Percentiles rank a stretch among this genome's conserved stretches.
Conservation (phyloP, 192 early-diverging fungal species). For the Backusella liffmaniae region DNA sequence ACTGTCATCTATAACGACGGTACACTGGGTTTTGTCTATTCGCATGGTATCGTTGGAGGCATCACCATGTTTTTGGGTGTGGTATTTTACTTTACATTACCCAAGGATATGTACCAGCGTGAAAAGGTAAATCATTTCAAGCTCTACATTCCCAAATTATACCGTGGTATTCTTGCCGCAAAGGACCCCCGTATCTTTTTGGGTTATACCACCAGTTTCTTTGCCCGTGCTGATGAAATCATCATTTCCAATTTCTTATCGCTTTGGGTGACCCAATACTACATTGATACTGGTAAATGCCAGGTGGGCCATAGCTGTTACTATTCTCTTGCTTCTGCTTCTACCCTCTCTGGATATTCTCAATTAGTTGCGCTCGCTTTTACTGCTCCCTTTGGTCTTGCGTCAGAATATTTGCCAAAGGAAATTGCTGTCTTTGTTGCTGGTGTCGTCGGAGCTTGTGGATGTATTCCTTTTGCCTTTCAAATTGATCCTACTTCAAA, state of each 20-base stretch:
- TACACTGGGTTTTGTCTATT: slow-evolving; percentile 26
- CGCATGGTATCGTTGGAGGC: slow-evolving; percentile 39
- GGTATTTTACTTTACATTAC: slow-evolving; percentile 36
- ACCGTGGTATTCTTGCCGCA: slow-evolving; percentile 59
- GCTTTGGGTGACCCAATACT: slow-evolving; percentile 62
- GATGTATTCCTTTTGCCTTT: slow-evolving; percentile 54
- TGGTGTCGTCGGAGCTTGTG: slow-evolving; percentile 46
- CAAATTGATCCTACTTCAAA: slow-evolving; percentile 43
- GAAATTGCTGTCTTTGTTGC: slow-evolving; percentile 43
- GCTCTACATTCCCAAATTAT: slow-evolving; percentile 30
- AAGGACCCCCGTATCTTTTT: slow-evolving; percentile 57
- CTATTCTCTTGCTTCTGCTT: slow-evolving; percentile 30
- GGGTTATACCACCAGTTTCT: slow-evolving; percentile 64
- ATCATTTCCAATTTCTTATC: slow-evolving; percentile 67
- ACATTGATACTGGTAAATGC: slow-evolving; percentile 57
- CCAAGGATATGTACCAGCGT: slow-evolving; percentile 12
- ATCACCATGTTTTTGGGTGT: slow-evolving; percentile 28
- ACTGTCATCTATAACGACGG: slow-evolving; percentile 2
- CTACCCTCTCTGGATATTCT: slow-evolving; percentile 49
- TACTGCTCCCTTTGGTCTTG: slow-evolving; percentile 59
- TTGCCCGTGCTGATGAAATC: slow-evolving; percentile 72
- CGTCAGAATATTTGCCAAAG: slow-evolving; percentile 36
- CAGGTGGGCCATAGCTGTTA: slow-evolving; percentile 19
- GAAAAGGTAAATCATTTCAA: background rate
- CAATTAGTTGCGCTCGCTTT: slow-evolving; percentile 65